A percentile compares a stretch with the other conserved stretches of the same genome.
These are phyloP conservation scores for Parietichytrium sp. DNA, from an alignment of 108 stramenopile species.

Conservation along the genomic window DNA sequence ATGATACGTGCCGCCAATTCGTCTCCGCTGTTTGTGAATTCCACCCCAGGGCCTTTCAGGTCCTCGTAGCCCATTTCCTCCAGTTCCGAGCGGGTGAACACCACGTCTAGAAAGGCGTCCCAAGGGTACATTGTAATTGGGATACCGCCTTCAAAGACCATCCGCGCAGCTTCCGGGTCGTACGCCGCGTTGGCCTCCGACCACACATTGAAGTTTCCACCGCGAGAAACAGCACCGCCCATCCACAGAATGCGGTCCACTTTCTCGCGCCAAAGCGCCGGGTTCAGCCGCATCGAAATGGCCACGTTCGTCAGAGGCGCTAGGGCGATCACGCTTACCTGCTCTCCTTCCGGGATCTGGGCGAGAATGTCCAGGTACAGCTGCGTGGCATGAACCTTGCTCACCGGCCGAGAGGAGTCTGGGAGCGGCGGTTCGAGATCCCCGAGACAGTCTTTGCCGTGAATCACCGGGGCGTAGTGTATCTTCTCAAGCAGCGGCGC, in stretches of 20 bases:
- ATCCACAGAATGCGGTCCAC: conserved; percentile 9
- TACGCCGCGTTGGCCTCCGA: conserved; percentile 29
- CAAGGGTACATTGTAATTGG: conserved; percentile 35
- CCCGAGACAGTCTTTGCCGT: conserved; percentile 10
- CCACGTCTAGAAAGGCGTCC: background rate
- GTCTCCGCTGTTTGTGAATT: background rate
- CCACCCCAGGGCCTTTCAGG: background rate
- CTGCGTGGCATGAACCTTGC: background rate
- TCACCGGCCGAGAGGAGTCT: background rate
- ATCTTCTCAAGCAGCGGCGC: background rate
- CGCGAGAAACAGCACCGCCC: background rate
- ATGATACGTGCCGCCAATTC: conserved; percentile 13
- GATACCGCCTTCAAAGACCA: background rate
- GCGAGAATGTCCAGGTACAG: background rate
- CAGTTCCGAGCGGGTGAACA: background rate
- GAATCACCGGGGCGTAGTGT: conserved; percentile 17
- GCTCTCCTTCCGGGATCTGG: background rate
- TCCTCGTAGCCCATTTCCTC: background rate
- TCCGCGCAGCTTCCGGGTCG: conserved; percentile 12
- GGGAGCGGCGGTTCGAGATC: background rate
- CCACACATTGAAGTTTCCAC: conserved; percentile 19
- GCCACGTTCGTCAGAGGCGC: conserved; percentile 32
- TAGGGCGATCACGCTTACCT: background rate
- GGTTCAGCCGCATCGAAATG: background rate
- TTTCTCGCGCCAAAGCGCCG: background rate